Base-by-base conservation (phyloP, 305 asterid species). In the Striga hermonthica region DNA sequence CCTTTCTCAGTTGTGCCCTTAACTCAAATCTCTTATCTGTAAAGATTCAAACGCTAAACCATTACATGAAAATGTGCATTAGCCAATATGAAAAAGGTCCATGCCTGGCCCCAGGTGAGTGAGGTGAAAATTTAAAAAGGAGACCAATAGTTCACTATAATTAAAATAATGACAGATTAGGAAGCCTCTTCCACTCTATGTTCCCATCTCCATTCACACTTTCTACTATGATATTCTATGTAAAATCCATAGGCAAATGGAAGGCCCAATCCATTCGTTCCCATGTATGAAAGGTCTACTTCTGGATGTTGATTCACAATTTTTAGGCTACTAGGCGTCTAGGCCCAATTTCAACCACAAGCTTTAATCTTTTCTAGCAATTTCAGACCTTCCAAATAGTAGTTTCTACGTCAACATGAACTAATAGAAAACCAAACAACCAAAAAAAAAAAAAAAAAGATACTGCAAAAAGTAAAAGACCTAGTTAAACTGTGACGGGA, bases 261-360 rank as follows among this genome's bases (percentile, higher is more conserved):
- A 50, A 0, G 28, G 62, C 39, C 4, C 44, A 6, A 10, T 14
- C 59, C 59, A 3, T 14, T 22, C 45, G 54, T 1, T 15, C 16
- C 15, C 57, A 13, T n/a, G 39, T 11, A 49, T 7, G 48, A 68
- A 69, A 34, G 52, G 7, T 35, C 44, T 40, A 22, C 43, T 55
- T 31, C 50, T 47, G n/a, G 31, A 35, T 49, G 61, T 53, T 41
- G 52, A 11, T 62, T 47, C 43, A 8, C 35, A 69, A 56, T 56
- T 34, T 52, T 50, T 47, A 12, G 22, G 37, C 34, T 35, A 35
- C 37, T n/a, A 40, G 22, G 37, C 34, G 14, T 15, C 37, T n/a
- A 40, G 60, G 55, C 66, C 62, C 66, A 57, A 57, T 41, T 69
- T 69, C 68, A 52, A 22, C 48, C 48, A 43, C n/a, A 36, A 60